Percentiles rank a stretch among this genome's conserved stretches.
Conservation (phyloP, 1,139 yeast genomes). For the Geotrichum candidum region DNA sequence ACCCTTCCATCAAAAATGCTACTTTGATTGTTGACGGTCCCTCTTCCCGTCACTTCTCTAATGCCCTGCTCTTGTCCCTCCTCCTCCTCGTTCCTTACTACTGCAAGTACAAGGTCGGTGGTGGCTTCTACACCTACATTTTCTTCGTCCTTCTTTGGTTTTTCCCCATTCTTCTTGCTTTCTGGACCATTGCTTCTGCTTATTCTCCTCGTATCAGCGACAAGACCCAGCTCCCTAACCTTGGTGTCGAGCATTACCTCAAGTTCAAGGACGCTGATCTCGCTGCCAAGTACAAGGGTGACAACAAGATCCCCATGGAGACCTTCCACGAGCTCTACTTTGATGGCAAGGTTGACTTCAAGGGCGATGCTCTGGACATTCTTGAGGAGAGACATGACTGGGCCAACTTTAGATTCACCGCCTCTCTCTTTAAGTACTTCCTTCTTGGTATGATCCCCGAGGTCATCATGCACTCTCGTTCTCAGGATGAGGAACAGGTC, state of each 20-base stretch:
- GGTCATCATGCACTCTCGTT: conserved; percentile 83
- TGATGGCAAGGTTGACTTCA: conserved; percentile 77
- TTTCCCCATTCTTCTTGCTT: conserved; percentile 69
- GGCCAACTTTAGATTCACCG: conserved; percentile 77
- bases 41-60: conserved; percentile 70
- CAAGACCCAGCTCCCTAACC: conserved; percentile 68
- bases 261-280: conserved; percentile 75
- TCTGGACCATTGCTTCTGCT: conserved; percentile 74
- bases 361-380: conserved; percentile 80
- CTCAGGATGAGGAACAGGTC: conserved; percentile 95
- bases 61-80: conserved; percentile 48
- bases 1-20: conserved; percentile 76
- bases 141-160: conserved; percentile 45
- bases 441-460: conserved; percentile 89
- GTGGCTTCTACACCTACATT: conserved; percentile 63
- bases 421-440: conserved; percentile 69
- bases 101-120: conserved; percentile 60
- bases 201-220: conserved; percentile 79
- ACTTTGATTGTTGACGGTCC: conserved; percentile 92
- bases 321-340: conserved; percentile 87
- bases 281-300: conserved; percentile 65
- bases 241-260: conserved; percentile 72
- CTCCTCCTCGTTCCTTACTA: conserved; percentile 59
- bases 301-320: conserved; percentile 81
- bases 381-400: conserved; percentile 88